Evolutionary conservation across 306 rosid species (phyloP).

Genomic region (Crotalaria pallida): DNA sequence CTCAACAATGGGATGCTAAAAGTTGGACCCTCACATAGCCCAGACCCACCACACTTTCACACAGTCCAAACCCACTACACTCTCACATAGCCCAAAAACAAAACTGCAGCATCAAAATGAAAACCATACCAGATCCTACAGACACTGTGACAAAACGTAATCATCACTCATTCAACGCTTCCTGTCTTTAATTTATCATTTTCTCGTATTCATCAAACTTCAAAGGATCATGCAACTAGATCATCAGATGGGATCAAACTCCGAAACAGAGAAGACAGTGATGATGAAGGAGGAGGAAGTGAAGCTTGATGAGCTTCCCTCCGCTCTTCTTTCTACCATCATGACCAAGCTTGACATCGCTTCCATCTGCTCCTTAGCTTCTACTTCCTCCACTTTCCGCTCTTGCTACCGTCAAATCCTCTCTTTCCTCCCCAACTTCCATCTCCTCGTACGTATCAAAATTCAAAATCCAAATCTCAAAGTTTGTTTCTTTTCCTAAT

Average conservation of each 20-base stretch:
- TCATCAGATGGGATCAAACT: neutral
- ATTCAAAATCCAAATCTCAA: too few species aligned
- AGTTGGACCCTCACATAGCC: too few species aligned
- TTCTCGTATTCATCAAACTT: neutral
- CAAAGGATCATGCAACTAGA: neutral
- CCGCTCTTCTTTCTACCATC: conserved; percentile 54
- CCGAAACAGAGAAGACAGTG: neutral
- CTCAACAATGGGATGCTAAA: too few species aligned
- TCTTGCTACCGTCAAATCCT: conserved; percentile 56
- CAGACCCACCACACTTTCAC: too few species aligned
- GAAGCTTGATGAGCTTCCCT: conserved; percentile 61
- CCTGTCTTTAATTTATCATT: too few species aligned
- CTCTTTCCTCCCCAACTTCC: conserved; percentile 66
- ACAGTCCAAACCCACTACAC: neutral
- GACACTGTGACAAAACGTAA: neutral
- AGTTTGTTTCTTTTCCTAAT: neutral
- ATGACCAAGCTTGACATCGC: conserved; percentile 75
- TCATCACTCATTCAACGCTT: too few species aligned
- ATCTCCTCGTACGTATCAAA: conserved; percentile 50
- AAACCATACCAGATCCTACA: too few species aligned
- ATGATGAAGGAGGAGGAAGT: neutral
- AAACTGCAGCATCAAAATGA: too few species aligned
- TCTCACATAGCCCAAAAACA: neutral
- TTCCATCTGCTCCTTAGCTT: conserved; percentile 67
- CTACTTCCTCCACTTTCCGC: conserved; percentile 63